These are phyloP conservation scores for Canavalia gladiata DNA, from an alignment of 306 rosid species.

Conservation along the genomic window DNA sequence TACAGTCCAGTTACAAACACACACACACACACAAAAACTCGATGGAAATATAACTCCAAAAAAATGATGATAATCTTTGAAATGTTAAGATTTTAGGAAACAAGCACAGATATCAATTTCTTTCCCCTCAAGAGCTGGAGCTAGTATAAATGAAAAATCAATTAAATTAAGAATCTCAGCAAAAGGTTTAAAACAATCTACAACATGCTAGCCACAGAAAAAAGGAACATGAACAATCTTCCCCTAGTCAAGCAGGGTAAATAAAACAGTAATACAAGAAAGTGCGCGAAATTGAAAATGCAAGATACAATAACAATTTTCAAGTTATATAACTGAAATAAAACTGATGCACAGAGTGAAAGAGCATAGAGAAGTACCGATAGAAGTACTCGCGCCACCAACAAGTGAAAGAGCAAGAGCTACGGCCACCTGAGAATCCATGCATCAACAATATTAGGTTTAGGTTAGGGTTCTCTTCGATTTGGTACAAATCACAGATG, in stretches of 20 bases:
- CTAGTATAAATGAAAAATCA: not conserved
- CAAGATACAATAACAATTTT: not conserved
- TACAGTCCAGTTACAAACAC: slow-evolving; percentile 43
- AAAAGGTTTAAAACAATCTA: not conserved
- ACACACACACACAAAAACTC: not conserved
- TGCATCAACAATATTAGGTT: slow-evolving; percentile 15
- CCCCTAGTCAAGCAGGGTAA: not conserved
- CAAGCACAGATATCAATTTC: slow-evolving; percentile 7
- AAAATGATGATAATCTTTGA: no score
- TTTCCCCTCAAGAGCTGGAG: not conserved
- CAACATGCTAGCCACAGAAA: not conserved
- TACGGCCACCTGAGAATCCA: slow-evolving; percentile 86
- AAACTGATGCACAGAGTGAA: not conserved
- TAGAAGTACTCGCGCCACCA: slow-evolving; percentile 91
- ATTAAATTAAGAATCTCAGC: not conserved
- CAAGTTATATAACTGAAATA: not conserved
- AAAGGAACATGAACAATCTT: not conserved
- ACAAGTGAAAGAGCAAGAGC: slow-evolving; percentile 96
- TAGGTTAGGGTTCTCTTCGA: slow-evolving; percentile 36
- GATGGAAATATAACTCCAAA: not conserved
- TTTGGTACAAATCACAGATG: not conserved
- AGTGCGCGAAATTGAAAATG: slow-evolving; percentile 33
- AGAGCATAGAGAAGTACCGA: slow-evolving; percentile 59
- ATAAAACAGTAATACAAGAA: not conserved
- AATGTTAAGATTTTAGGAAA: slow-evolving; percentile 7